Percentiles rank a stretch among this genome's conserved stretches.
Conservation (phyloP, 2,329 filamentous ascomycete genomes). For the Achaetomium macrosporum region DNA sequence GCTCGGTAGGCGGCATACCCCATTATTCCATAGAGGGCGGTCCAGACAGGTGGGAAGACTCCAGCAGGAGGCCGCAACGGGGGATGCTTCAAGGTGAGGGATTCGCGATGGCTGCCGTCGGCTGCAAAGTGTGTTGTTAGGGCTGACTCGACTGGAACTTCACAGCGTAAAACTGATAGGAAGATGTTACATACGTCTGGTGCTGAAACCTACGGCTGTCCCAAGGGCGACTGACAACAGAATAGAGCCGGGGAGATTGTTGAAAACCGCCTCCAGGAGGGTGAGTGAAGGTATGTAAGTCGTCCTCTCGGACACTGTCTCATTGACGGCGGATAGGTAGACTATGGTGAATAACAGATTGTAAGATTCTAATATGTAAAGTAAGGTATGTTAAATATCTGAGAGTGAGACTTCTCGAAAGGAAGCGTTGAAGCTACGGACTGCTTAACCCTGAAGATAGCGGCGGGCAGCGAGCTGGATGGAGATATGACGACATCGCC, state of each 20-base stretch:
- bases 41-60: constrained; percentile 62
- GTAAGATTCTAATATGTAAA: too few species aligned
- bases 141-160: too few species aligned
- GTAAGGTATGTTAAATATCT: too few species aligned
- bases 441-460: too few species aligned
- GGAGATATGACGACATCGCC: too few species aligned
- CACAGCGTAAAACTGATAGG: constrained; percentile 3
- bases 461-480: too few species aligned
- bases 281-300: constrained; percentile 73
- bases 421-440: too few species aligned
- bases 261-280: constrained; percentile 65
- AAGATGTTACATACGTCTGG: constrained; percentile 48
- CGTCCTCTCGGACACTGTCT: constrained; percentile 54
- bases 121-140: constrained; percentile 33
- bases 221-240: constrained; percentile 70
- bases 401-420: too few species aligned
- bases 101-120: constrained; percentile 53
- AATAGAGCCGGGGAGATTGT: constrained; percentile 65
- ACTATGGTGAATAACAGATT: too few species aligned
- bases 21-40: constrained; percentile 67
- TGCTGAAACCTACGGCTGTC: constrained; percentile 64
- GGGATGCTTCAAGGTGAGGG: constrained; percentile 62
- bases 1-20: constrained; percentile 84
- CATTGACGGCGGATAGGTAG: not conserved
- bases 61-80: constrained; percentile 54